Conservation (phyloP, 2,329 filamentous ascomycete species). For the Chaetomiaceae sp. region DNA sequence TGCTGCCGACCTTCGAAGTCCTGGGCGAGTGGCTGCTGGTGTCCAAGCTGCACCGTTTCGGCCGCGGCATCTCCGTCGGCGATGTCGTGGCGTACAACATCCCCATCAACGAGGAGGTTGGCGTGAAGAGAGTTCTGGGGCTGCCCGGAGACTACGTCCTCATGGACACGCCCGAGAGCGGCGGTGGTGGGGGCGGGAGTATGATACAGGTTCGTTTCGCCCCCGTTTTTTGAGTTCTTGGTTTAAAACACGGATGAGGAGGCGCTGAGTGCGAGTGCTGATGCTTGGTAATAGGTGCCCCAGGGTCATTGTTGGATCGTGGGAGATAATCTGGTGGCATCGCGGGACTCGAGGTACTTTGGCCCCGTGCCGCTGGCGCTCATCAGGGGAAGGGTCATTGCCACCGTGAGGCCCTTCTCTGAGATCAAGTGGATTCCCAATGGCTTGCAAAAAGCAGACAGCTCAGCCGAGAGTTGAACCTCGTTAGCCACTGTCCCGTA, state of each 20-base stretch:
- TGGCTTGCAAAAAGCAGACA: slow-evolving; percentile 23
- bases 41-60: slow-evolving; percentile 62
- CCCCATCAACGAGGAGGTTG: slow-evolving; percentile 59
- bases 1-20: slow-evolving; percentile 78
- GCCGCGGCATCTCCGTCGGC: slow-evolving; percentile 64
- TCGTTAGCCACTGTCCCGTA: too few species aligned
- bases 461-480: background rate
- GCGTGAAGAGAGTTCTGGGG: slow-evolving; percentile 74
- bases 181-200: slow-evolving; percentile 27
- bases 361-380: slow-evolving; percentile 83
- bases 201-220: slow-evolving; percentile 65
- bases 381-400: slow-evolving; percentile 76
- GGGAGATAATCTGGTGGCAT: slow-evolving; percentile 81
- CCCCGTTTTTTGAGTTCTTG: background rate
- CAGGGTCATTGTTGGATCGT: slow-evolving; percentile 87
- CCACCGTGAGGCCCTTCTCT: slow-evolving; percentile 47
- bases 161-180: slow-evolving; percentile 51
- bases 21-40: slow-evolving; percentile 65
- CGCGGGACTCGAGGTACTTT: slow-evolving; percentile 79
- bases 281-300: slow-evolving; percentile 58
- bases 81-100: slow-evolving; percentile 78
- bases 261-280: background rate
- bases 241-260: background rate
- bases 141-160: slow-evolving; percentile 73
- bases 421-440: slow-evolving; percentile 48